Base-by-base conservation (phyloP, 148 eudicot species). In the Camellia sinensis region DNA sequence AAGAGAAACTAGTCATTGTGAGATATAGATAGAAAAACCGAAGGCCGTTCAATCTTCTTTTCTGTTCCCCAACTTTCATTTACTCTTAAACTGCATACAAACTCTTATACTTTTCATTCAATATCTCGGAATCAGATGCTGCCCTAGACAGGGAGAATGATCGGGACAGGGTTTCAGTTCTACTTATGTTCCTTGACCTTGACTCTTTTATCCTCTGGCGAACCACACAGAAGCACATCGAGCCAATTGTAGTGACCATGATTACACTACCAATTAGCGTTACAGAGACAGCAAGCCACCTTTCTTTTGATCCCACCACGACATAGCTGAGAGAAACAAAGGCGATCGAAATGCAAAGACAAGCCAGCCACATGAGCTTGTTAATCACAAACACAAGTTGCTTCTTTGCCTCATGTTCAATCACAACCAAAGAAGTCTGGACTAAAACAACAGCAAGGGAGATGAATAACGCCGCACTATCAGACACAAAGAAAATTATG, bases 341-440 rank as follows among this genome's bases (percentile, higher is more conserved):
- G 75, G 98, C 89, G 41, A 93, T 78, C 3, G 99, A 96, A 78
- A 96, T 96, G 77, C 83, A 89, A 5, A 96, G 84, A 80, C 99
- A 96, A 67, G 99, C 99, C 66, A 86, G 74, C 99, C 99, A 96
- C 99, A 96, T 96, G 53, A 96, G 92, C 86, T 96, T 96, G 89
- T 96, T 96, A 45, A 96, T 96, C 76, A 93, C 97, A 83, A 91
- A 93, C 92, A 96, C 90, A 40, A 96, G 95, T 83, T 96, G 97
- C 83, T 82, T 88, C 84, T 96, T 96, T 5, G 98, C 98, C 83
- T 90, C 93, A 53, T 90, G 92, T 82, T 96, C 97, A 73, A 96
- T 92, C 74, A 96, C 99, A 14, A 96, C 99, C 52, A 96, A 85
- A 6, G 98, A 96, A 4, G 97, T 96, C 80, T 96, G 99, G n/a